A percentile compares a stretch with the other conserved stretches of the same genome.
Conservation (phyloP, 345 rosid species). For the Dimocarpus longan region DNA sequence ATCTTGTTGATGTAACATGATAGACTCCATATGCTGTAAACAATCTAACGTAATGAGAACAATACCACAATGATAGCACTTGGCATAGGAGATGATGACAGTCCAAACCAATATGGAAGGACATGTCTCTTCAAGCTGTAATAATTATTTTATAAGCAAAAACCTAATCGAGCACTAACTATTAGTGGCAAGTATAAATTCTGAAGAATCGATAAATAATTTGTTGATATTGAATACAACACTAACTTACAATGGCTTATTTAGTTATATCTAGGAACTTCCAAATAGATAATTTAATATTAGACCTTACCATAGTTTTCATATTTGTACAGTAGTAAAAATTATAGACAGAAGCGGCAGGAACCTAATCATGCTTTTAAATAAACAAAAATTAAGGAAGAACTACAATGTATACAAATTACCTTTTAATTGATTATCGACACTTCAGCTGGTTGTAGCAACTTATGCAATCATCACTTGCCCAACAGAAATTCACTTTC, state of each 20-base stretch:
- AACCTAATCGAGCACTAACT: not conserved
- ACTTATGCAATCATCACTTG: not conserved
- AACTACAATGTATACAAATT: not conserved
- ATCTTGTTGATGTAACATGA: not conserved
- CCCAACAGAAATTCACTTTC: not conserved
- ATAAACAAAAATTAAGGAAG: not conserved
- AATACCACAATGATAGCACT: not conserved
- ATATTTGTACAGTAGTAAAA: not conserved
- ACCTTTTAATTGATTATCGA: not conserved
- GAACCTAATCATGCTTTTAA: not conserved
- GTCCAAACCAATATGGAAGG: conserved; percentile 1
- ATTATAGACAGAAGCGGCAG: not conserved
- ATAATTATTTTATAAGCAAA: not conserved
- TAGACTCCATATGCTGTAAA: not conserved
- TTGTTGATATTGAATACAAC: not conserved
- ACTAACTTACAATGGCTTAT: not conserved
- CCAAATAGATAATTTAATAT: not conserved
- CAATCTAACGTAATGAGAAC: not conserved
- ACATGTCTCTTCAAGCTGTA: too few relatives aligned
- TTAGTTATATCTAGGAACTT: too few relatives aligned
- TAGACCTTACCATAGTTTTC: not conserved
- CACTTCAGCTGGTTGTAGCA: not conserved
- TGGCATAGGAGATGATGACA: not conserved
- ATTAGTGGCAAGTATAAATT: not conserved
- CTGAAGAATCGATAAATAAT: not conserved